Base-by-base conservation (phyloP, 73 alveolate genomes). In the Tetrahymena borealis region DNA sequence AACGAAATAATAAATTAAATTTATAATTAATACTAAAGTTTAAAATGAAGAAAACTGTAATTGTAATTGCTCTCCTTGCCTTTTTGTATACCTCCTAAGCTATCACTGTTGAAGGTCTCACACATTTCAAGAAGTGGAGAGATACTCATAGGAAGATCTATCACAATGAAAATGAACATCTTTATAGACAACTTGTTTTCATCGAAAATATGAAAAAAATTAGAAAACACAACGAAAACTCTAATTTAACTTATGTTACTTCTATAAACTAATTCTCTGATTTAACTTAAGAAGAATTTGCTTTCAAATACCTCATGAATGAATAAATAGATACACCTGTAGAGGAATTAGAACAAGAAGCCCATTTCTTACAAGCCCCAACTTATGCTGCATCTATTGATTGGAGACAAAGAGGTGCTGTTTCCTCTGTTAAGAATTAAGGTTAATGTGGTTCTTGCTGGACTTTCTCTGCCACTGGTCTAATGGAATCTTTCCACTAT, bases 381-480 rank as follows among this genome's bases (percentile, higher is more conserved):
- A 90, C 39, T 97, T 97, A 98, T 92, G 95, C 79, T 92, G 95
- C 15, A 77, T 91, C 94, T 37, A 95, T 93, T 79, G 94, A 96
- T 95, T 96, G 98, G 98, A 94, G 91, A 77, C 43, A 78, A 5
- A 37, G 90, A 10, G 98, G 97, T 11, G 33, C 39, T 10, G 78
- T 15, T 18, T 93, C 95, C 31, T 95, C 95, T 12, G 96, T 96
- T 3, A 92, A 93, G 90, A 90, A 95, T 39, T 85, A 96, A 85
- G 95, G 95, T 7, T 10, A 28, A 3, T 95, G 97, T 60, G 96
- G 96, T 0, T 78, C 96, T 11, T 41, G 96, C 78, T 94, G 96
- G 96, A 96, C 97, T 8, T 95, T 96, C 78, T 78, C 96, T 31
- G 95, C 96, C 18, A 94, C 93, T 11, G 98, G 96, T 33, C 96